These are phyloP conservation scores for Coccomyxa sp. DNA, from an alignment of 139 green algal species.

Conservation along the genomic window DNA sequence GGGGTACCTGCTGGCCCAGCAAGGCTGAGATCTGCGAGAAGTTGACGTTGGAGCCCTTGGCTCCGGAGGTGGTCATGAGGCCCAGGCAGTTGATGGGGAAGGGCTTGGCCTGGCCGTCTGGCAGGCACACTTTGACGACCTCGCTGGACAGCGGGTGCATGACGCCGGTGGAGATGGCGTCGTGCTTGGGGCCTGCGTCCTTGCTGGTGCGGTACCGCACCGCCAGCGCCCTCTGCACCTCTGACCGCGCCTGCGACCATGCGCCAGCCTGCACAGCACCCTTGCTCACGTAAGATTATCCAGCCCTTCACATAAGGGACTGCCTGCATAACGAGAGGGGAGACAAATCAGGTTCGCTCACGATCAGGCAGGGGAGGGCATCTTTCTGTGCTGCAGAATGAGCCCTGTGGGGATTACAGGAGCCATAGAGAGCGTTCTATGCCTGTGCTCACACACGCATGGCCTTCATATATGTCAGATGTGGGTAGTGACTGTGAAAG, in stretches of 20 bases:
- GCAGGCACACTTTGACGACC: conserved; percentile 84
- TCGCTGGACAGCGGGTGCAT: conserved; percentile 83
- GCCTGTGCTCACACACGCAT: no score
- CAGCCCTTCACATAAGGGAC: no score
- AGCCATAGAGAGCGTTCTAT: no score
- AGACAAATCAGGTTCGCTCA: no score
- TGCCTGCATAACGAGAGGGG: no score
- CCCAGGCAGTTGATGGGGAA: conserved; percentile 94
- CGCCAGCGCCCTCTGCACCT: conserved; percentile 39
- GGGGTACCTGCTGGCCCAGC: conserved; percentile 75
- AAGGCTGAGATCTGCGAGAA: conserved; percentile 95
- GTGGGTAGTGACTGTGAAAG: no score
- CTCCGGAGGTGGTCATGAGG: conserved; percentile 91
- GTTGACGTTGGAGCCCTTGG: conserved; percentile 96
- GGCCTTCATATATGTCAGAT: no score
- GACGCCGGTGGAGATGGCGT: conserved; percentile 44
- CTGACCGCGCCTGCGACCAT: not conserved
- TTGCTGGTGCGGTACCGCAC: conserved; percentile 57
- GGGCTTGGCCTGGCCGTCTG: conserved; percentile 56
- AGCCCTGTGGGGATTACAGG: no score
- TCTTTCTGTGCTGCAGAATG: no score
- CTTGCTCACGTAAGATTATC: no score
- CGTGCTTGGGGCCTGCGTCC: conserved; percentile 29
- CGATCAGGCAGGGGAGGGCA: no score
- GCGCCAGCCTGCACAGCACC: not conserved